Evolutionary conservation across 1,284 basidiomycete species (phyloP).

Genomic region (Tylopilus sp.): DNA sequence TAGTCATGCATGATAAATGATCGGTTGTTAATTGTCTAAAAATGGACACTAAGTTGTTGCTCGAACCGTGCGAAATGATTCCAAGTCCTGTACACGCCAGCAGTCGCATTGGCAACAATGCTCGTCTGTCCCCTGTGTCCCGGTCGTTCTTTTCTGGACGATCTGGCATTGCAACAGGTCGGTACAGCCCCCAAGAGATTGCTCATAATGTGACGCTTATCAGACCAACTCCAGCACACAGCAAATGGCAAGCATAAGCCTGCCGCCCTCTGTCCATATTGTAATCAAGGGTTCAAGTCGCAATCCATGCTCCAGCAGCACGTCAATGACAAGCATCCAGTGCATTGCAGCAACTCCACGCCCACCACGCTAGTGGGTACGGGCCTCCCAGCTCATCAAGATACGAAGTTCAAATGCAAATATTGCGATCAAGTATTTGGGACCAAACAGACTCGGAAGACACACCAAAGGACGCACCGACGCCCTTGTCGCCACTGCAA

Average conservation of each 20-base stretch:
- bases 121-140: conserved; percentile 27
- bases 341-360: conserved; percentile 25
- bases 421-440: conserved; percentile 31
- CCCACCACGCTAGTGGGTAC: conserved; percentile 28
- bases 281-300: no score
- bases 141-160: conserved; percentile 25
- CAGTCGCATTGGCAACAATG: conserved; percentile 27
- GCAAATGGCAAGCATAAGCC: conserved; percentile 25
- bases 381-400: conserved; percentile 20
- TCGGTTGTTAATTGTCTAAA: no score
- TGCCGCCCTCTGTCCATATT: no score
- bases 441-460: conserved; percentile 7
- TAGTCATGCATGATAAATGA: no score
- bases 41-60: no score
- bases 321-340: no score
- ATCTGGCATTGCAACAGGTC: conserved; percentile 24
- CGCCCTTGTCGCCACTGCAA: conserved; percentile 26
- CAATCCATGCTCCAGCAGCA: no score
- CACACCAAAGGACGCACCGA: conserved; percentile 28
- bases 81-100: not conserved
- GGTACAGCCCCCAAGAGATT: conserved; percentile 3
- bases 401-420: conserved; percentile 21
- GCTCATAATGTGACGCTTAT: conserved; percentile 5
- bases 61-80: not conserved
- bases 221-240: conserved; percentile 27